Evolutionary conservation across 768 basidiomycete genomes (phyloP), one percentile per base, ranked within the genome.

Genomic region (Xerocomellus chrysenteron): DNA sequence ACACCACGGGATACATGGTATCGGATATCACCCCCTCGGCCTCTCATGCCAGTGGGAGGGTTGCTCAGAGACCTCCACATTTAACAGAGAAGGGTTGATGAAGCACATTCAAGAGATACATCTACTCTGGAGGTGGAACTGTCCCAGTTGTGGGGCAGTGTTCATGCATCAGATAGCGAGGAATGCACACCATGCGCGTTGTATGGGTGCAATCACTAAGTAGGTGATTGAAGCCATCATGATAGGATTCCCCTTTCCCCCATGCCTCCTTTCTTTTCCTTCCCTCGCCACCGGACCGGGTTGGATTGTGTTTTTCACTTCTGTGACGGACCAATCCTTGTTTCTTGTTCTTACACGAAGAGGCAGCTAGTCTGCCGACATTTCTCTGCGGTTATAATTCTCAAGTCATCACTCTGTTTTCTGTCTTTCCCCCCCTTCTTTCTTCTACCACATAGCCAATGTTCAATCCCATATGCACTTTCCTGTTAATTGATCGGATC

Each of bases 71-170:
- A 9, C 43, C 36, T 57, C 61, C 26, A 9, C 45, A 8, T 61
- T 55, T n/a, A 65, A 16, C 43, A 70, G 43, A 35, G 67, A 62
- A 3, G 61, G 50, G 17, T 26, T 70, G 57, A 45, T 65, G 65
- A 61, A 16, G 33, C 68, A 70, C 24, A 58, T 70, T 8, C 67
- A 63, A 41, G 69, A 71, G 50, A 63, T 6, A 26, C 68, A 70
- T 28, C 17, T 70, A 5, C 33, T 21, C 17, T 70, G 68, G 68
- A 61, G 17, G 51, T 70, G 67, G 66, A 24, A 54, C 33, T 70
- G 68, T 47, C 57, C 60, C 11, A 58, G 45, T 26, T 70, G 68
- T 13, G 68, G 68, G 13, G 12, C 47, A 11, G 52, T 36, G 12
- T 70, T 69, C 60, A 5, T 24, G 1, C 42, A 54, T 10, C 55